Conservation (phyloP, 2,329 filamentous ascomycete species). For the Colletotrichum cereale region DNA sequence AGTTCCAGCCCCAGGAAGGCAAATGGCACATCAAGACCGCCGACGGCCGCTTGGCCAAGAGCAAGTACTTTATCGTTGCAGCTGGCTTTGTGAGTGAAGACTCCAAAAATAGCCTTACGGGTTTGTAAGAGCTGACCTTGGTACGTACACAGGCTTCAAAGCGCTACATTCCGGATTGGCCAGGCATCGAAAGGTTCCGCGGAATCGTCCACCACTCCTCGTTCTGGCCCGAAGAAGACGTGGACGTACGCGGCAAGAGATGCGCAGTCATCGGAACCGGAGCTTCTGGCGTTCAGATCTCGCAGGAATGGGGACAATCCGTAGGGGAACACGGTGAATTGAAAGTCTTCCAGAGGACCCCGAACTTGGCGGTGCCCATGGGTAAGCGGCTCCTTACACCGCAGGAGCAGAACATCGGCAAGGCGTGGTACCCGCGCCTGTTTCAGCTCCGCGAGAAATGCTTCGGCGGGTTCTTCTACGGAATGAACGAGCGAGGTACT, state of each 20-base stretch:
- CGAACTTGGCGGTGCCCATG: constrained; percentile 75
- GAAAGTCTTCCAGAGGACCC: constrained; percentile 75
- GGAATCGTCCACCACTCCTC: constrained; percentile 71
- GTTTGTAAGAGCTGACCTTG: background rate
- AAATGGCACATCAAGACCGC: constrained; percentile 64
- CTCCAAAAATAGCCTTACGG: background rate
- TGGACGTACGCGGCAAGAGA: constrained; percentile 69
- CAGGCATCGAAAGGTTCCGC: constrained; percentile 70
- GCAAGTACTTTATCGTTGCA: constrained; percentile 65
- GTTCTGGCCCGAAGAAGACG: constrained; percentile 69
- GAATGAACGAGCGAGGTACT: constrained; percentile 65
- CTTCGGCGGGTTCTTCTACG: constrained; percentile 70
- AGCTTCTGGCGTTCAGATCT: constrained; percentile 73
- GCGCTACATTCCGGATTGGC: constrained; percentile 71
- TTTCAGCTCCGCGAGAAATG: constrained; percentile 64
- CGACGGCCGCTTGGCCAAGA: constrained; percentile 63
- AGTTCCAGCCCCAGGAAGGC: constrained; percentile 60
- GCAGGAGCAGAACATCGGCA: constrained; percentile 63
- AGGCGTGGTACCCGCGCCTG: constrained; percentile 61
- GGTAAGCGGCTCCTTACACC: constrained; percentile 46
- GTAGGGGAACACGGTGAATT: constrained; percentile 62
- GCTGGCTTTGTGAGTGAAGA: constrained; percentile 61
- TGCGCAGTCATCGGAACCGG: constrained; percentile 75
- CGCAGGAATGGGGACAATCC: constrained; percentile 65
- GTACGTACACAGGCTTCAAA: constrained; percentile 60